These are phyloP conservation scores for Tuber magnatum DNA, from an alignment of 495 filamentous ascomycete species.

Conservation along the genomic window DNA sequence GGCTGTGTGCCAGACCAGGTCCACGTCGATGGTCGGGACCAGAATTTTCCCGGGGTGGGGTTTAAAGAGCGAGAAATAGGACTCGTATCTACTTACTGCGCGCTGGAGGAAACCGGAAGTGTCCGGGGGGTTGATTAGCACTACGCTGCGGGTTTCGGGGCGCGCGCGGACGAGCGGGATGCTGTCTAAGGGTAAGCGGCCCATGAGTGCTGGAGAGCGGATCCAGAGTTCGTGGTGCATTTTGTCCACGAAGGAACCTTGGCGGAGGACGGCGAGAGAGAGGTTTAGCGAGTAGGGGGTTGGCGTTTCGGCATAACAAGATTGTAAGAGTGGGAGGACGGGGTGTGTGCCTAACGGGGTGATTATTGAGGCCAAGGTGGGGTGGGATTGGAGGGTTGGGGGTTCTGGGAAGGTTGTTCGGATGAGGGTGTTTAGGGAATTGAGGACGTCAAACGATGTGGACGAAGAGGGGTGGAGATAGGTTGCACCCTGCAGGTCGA, in stretches of 20 bases:
- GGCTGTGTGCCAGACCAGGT: slow-evolving; percentile 73
- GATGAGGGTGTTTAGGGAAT: slow-evolving; percentile 25
- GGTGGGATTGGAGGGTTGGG: background rate
- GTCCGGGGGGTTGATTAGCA: slow-evolving; percentile 42
- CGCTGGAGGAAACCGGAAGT: slow-evolving; percentile 58
- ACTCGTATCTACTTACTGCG: slow-evolving; percentile 59
- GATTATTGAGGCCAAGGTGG: background rate
- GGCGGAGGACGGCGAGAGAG: slow-evolving; percentile 69
- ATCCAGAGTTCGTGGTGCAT: slow-evolving; percentile 55
- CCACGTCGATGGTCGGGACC: slow-evolving; percentile 82
- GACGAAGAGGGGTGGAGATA: slow-evolving; percentile 2
- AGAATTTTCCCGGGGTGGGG: slow-evolving; percentile 50
- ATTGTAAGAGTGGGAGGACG: slow-evolving; percentile 11
- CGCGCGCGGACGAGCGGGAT: slow-evolving; percentile 69
- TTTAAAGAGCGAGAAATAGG: slow-evolving; percentile 63
- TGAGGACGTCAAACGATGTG: slow-evolving; percentile 18
- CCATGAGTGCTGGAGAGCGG: slow-evolving; percentile 39
- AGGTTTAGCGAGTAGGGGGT: slow-evolving; percentile 67
- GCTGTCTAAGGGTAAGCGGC: slow-evolving; percentile 24
- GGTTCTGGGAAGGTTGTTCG: slow-evolving; percentile 12
- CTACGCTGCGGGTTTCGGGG: slow-evolving; percentile 25
- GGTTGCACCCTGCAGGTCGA: slow-evolving; percentile 10
- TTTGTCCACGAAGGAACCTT: slow-evolving; percentile 72
- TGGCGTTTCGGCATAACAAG: slow-evolving; percentile 47
- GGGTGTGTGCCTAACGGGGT: slow-evolving; percentile 4